A percentile compares a stretch with the other conserved stretches of the same genome.
Evolutionary conservation across 306 rosid genomes (phyloP).

Genomic region (Castanea mollissima): DNA sequence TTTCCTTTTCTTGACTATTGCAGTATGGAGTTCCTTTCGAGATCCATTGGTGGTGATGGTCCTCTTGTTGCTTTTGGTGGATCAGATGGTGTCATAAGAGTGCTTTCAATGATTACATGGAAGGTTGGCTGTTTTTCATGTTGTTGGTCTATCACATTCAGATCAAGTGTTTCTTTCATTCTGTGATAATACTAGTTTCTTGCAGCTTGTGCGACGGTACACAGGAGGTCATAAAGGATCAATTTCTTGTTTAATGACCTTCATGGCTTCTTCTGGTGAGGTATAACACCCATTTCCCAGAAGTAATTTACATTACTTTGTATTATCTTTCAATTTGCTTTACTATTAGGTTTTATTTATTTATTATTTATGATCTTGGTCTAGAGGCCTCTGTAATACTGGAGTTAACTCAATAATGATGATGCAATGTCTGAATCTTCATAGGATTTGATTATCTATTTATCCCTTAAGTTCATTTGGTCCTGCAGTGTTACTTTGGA

Average conservation of each 20-base stretch:
- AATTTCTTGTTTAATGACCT: conserved; percentile 91
- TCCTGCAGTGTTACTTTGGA: neutral
- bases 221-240: conserved; percentile 98
- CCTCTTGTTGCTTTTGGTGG: conserved; percentile 99
- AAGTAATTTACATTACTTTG: conserved; percentile 24
- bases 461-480: neutral
- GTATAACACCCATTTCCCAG: conserved; percentile 40
- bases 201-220: conserved; percentile 89
- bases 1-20: conserved; percentile 36
- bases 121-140: conserved; percentile 57
- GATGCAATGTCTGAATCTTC: conserved; percentile 1
- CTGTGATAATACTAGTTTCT: conserved; percentile 34
- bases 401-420: neutral
- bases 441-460: neutral
- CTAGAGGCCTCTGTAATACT: conserved; percentile 13
- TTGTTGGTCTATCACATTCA: conserved; percentile 17
- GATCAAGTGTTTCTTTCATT: conserved; percentile 17
- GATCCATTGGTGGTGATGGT: conserved; percentile 75
- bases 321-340: conserved; percentile 19
- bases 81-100: conserved; percentile 95
- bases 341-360: neutral
- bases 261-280: conserved; percentile 97
- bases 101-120: conserved; percentile 99
- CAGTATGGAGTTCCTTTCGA: conserved; percentile 98
- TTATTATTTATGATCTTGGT: neutral